A percentile compares a stretch with the other conserved stretches of the same genome.
Evolutionary conservation across 2,329 filamentous ascomycete species (phyloP).

Genomic region (Alternaria conjuncta): DNA sequence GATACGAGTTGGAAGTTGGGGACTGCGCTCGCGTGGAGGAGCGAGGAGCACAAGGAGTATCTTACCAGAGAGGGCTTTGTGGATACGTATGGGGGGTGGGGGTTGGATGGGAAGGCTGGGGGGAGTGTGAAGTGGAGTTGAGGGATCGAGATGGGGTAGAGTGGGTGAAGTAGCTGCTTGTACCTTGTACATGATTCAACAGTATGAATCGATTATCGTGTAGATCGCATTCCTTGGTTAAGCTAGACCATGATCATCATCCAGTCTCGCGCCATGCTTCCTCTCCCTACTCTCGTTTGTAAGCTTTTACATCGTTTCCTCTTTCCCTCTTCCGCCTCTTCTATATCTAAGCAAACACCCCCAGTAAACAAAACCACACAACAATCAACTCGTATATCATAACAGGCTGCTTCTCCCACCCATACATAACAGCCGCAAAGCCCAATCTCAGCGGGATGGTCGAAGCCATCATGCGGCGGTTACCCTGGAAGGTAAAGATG

Average conservation of each 20-base stretch:
- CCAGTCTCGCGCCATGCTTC: too few relatives aligned
- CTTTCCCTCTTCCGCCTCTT: not conserved
- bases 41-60: constrained; percentile 44
- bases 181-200: too few relatives aligned
- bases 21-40: constrained; percentile 48
- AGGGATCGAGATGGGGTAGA: too few relatives aligned
- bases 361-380: constrained; percentile 7
- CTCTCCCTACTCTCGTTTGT: too few relatives aligned
- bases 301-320: too few relatives aligned
- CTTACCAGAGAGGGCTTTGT: constrained; percentile 50
- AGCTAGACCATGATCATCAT: too few relatives aligned
- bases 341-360: not conserved
- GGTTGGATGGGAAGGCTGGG: constrained; percentile 25
- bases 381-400: constrained; percentile 5
- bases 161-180: too few relatives aligned
- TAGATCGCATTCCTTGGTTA: not conserved
- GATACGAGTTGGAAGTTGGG: constrained; percentile 41
- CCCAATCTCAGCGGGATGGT: constrained; percentile 9
- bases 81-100: constrained; percentile 43
- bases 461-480: constrained; percentile 9
- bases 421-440: constrained; percentile 6
- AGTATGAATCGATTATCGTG: not conserved
- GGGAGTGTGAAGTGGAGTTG: constrained; percentile 36
- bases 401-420: constrained; percentile 5
- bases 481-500: constrained; percentile 15